Evolutionary conservation across 164 flowering plant genomes (phyloP).

Genomic region (Stephania cephalantha): DNA sequence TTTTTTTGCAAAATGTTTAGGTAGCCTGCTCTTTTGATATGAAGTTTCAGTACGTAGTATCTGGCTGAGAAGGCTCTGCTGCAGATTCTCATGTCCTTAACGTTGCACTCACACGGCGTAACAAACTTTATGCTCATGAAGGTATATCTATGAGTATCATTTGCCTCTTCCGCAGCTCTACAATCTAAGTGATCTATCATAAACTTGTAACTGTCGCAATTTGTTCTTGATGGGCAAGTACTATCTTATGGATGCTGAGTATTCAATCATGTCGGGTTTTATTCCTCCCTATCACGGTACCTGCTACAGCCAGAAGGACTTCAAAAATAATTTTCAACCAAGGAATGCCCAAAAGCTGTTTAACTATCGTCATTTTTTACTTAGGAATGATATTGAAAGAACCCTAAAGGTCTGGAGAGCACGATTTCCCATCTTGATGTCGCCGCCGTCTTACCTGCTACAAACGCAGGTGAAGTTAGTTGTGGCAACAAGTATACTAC

Average conservation of each 20-base stretch:
- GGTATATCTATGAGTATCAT: slow-evolving; percentile 24
- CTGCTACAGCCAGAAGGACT: too few species aligned
- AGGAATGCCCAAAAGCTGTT: too few species aligned
- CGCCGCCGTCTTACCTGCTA: slow-evolving; percentile 57
- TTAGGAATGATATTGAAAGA: slow-evolving; percentile 30
- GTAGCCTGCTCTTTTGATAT: slow-evolving; percentile 64
- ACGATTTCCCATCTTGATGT: slow-evolving; percentile 51
- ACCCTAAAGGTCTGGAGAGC: slow-evolving; percentile 42
- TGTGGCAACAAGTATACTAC: slow-evolving; percentile 56
- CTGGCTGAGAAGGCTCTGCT: slow-evolving; percentile 80
- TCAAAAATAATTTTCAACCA: too few species aligned
- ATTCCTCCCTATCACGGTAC: slow-evolving; percentile 46
- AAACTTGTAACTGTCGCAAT: background rate
- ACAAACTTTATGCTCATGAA: slow-evolving; percentile 45
- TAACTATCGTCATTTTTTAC: too few species aligned
- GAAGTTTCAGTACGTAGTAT: slow-evolving; percentile 53
- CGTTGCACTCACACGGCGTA: slow-evolving; percentile 49
- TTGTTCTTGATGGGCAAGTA: slow-evolving; percentile 44
- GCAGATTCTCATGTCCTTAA: slow-evolving; percentile 45
- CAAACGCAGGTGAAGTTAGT: slow-evolving; percentile 61
- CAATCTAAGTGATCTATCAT: background rate
- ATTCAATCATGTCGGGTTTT: slow-evolving; percentile 54
- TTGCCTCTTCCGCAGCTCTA: background rate
- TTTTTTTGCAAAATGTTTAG: slow-evolving; percentile 50
- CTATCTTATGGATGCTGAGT: slow-evolving; percentile 56